These are phyloP conservation scores for Aspergillus clavatus DNA, from an alignment of 2,329 filamentous ascomycete species.

Conservation along the genomic window DNA sequence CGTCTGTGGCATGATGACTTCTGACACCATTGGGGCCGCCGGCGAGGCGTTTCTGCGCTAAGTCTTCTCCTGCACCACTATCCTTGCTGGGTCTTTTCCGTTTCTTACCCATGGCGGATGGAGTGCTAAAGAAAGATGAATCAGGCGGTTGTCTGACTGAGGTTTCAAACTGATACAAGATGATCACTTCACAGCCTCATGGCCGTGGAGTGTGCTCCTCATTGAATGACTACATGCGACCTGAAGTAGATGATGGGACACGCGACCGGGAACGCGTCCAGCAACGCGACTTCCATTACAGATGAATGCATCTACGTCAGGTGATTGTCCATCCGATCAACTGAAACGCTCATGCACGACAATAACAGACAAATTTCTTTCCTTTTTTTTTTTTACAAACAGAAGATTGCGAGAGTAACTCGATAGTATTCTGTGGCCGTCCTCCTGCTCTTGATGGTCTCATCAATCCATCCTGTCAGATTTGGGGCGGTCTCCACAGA, in stretches of 20 bases:
- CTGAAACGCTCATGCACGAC: background rate
- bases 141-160: background rate
- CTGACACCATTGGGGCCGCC: slow-evolving; percentile 16
- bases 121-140: too few relatives aligned
- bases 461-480: too few relatives aligned
- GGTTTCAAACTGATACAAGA: background rate
- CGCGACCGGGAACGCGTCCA: background rate
- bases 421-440: too few relatives aligned
- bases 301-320: background rate
- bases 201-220: too few relatives aligned
- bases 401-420: too few relatives aligned
- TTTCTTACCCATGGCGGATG: slow-evolving; percentile 37
- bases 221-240: too few relatives aligned
- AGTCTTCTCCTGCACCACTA: slow-evolving; percentile 8
- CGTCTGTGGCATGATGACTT: slow-evolving; percentile 6
- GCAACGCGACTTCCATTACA: background rate
- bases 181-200: too few relatives aligned
- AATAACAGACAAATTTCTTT: too few relatives aligned
- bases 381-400: too few relatives aligned
- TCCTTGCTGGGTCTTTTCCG: slow-evolving; percentile 38
- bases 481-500: too few relatives aligned
- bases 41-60: slow-evolving; percentile 25
- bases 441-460: too few relatives aligned
- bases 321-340: background rate
- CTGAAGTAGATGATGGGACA: background rate